A percentile compares a stretch with the other conserved stretches of the same genome.
These are phyloP conservation scores for Sanghuangporus weigelae DNA, from an alignment of 1,284 basidiomycete genomes.

Conservation along the genomic window DNA sequence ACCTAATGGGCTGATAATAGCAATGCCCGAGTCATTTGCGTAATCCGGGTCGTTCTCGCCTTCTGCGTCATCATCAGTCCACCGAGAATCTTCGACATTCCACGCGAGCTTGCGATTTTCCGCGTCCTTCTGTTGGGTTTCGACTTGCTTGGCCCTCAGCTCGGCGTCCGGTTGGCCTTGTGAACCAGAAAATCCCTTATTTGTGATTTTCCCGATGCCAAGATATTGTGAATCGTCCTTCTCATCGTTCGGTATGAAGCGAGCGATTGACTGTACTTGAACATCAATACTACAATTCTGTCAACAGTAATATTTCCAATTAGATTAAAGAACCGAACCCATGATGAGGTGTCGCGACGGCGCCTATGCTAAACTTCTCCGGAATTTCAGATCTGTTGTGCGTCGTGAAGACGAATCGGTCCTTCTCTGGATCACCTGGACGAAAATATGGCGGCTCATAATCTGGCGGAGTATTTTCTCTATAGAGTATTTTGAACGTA, in stretches of 20 bases:
- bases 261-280: conserved; percentile 64
- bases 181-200: not conserved
- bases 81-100: conserved; percentile 39
- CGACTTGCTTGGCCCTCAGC: conserved; percentile 47
- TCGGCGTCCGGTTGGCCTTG: conserved; percentile 30
- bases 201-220: conserved; percentile 34
- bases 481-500: conserved; percentile 80
- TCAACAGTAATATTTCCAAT: not conserved
- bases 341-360: conserved; percentile 65
- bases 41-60: conserved; percentile 41
- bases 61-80: conserved; percentile 23
- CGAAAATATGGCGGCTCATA: conserved; percentile 76
- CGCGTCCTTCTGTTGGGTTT: conserved; percentile 47
- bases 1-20: conserved; percentile 38
- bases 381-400: conserved; percentile 63
- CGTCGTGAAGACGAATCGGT: conserved; percentile 74
- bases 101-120: conserved; percentile 42
- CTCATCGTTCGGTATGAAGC: conserved; percentile 62
- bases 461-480: conserved; percentile 64
- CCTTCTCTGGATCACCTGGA: conserved; percentile 57
- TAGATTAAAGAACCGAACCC: conserved; percentile 36
- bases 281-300: conserved; percentile 49
- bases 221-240: conserved; percentile 53
- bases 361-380: conserved; percentile 63
- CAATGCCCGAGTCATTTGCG: conserved; percentile 38